These are phyloP conservation scores for Nakazawaea populi DNA, from an alignment of 805 yeast species.

Conservation along the genomic window DNA sequence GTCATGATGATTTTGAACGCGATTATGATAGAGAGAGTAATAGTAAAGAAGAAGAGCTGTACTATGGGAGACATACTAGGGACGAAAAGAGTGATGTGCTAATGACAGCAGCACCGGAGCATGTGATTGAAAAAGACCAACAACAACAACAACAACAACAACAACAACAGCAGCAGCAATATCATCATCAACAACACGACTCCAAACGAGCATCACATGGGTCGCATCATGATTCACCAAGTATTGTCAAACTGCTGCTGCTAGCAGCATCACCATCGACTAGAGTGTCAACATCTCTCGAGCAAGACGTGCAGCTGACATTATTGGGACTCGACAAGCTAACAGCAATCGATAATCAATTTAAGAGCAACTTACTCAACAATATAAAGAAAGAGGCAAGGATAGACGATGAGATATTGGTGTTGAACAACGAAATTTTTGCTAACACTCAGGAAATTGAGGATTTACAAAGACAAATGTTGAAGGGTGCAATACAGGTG, in stretches of 20 bases:
- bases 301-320: not conserved
- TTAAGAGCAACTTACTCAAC: not conserved
- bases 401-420: constrained; percentile 19
- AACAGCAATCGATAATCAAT: not conserved
- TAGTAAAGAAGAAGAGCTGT: not conserved
- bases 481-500: constrained; percentile 26
- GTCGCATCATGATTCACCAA: too few relatives aligned
- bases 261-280: not conserved
- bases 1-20: not conserved
- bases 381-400: constrained; percentile 14
- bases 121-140: not conserved
- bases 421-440: constrained; percentile 15
- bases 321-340: constrained; percentile 6
- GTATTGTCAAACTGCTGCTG: too few relatives aligned
- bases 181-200: too few relatives aligned
- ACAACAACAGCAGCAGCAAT: too few relatives aligned
- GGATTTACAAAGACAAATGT: constrained; percentile 20
- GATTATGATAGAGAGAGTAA: not conserved
- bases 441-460: constrained; percentile 22
- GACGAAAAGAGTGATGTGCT: not conserved
- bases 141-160: not conserved
- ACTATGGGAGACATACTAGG: not conserved
- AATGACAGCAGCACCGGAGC: not conserved
- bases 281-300: not conserved
- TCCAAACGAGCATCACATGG: too few relatives aligned